phyloP scores from a whole-genome alignment of 2,329 filamentous ascomycete genomes.

The Lasiodiplodia hormozganensis region DNA sequence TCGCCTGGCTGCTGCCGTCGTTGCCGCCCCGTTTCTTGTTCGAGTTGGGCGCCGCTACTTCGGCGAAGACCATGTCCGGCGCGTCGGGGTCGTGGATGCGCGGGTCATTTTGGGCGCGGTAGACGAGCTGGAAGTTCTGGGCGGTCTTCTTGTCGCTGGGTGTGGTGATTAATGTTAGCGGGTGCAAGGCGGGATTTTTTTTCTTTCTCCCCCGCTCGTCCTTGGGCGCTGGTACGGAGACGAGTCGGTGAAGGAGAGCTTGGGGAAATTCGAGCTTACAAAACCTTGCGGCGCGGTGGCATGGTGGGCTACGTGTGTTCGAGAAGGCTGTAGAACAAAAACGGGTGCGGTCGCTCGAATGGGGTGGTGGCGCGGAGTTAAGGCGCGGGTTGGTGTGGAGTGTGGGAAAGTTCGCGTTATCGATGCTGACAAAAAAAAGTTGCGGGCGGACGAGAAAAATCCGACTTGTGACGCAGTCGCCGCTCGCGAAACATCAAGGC shows the following conservation, averaged over 20 bases:
- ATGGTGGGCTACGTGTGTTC: constrained; percentile 13
- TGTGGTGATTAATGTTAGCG: constrained; percentile 43
- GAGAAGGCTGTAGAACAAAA: not conserved
- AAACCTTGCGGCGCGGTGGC: constrained; percentile 71
- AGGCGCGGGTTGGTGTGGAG: constrained; percentile 23
- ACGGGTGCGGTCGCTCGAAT: not conserved
- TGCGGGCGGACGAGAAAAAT: constrained; percentile 29
- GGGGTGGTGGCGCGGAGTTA: constrained; percentile 15
- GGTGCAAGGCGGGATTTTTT: not conserved
- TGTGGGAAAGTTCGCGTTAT: constrained; percentile 18
- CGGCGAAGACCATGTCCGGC: constrained; percentile 89
- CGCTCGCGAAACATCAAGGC: constrained; percentile 20
- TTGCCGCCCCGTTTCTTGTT: constrained; percentile 30
- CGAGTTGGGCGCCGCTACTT: constrained; percentile 54
- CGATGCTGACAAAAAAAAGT: constrained; percentile 30
- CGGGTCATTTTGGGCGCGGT: constrained; percentile 96
- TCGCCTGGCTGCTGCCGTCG: constrained; percentile 35
- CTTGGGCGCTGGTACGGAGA: constrained; percentile 4
- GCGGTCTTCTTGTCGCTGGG: constrained; percentile 87
- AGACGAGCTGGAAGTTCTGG: constrained; percentile 91
- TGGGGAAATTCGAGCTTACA: constrained; percentile 58
- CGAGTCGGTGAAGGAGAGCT: not conserved
- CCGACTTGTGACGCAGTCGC: constrained; percentile 29
- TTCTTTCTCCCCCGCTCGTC: not conserved
- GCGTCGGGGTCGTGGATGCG: constrained; percentile 91